Evolutionary conservation across 805 yeast species (phyloP).

Genomic region (Kazachstania kunashirensis): DNA sequence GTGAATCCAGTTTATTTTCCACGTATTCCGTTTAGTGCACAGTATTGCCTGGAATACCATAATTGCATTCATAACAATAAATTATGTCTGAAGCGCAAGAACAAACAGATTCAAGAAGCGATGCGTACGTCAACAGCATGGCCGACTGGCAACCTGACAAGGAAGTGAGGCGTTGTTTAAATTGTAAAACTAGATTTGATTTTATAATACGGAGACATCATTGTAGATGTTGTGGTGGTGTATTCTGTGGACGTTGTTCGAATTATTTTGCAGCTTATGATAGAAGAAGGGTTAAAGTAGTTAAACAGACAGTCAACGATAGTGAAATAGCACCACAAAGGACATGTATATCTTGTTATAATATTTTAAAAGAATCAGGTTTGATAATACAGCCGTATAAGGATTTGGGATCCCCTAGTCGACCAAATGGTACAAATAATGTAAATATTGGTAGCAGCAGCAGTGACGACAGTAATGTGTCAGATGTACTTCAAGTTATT

Average conservation of each 20-base stretch:
- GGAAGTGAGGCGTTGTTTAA: slow-evolving; percentile 32
- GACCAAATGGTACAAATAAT: too few species aligned
- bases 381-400: not conserved
- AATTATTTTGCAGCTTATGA: slow-evolving; percentile 23
- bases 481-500: not conserved
- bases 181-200: slow-evolving; percentile 38
- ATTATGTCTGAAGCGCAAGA: not conserved
- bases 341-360: slow-evolving; percentile 49
- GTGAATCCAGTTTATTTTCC: too few species aligned
- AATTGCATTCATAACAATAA: too few species aligned
- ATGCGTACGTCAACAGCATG: slow-evolving; percentile 6
- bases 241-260: slow-evolving; percentile 41
- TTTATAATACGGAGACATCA: slow-evolving; percentile 55
- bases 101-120: not conserved
- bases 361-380: slow-evolving; percentile 5
- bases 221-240: slow-evolving; percentile 60
- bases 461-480: not conserved
- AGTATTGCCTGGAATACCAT: too few species aligned
- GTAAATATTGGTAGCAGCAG: too few species aligned
- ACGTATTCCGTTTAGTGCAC: too few species aligned
- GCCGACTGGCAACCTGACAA: slow-evolving; percentile 29
- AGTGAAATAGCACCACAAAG: slow-evolving; percentile 36
- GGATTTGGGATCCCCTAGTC: too few species aligned
- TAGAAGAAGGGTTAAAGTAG: slow-evolving; percentile 18
- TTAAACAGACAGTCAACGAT: slow-evolving; percentile 11